Evolutionary conservation across 1,139 yeast genomes (phyloP).

Genomic region (Komagataea norvegica): DNA sequence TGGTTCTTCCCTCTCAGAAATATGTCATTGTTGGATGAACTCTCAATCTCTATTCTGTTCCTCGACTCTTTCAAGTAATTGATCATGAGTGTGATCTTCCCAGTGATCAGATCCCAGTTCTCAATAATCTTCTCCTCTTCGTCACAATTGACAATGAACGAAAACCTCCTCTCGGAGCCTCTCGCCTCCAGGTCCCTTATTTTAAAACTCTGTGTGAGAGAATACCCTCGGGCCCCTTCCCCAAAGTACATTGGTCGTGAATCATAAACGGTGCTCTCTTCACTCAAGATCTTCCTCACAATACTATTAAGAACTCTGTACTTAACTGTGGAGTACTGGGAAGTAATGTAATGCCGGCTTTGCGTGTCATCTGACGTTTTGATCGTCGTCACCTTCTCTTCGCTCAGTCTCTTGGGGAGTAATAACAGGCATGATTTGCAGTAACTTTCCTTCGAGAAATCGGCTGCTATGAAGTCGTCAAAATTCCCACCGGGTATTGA

Average conservation of each 20-base stretch:
- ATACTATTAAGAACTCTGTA: conserved; percentile 35
- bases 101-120: conserved; percentile 54
- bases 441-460: conserved; percentile 39
- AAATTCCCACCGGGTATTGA: conserved; percentile 27
- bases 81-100: conserved; percentile 50
- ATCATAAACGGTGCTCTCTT: conserved; percentile 65
- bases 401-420: conserved; percentile 34
- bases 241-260: conserved; percentile 68
- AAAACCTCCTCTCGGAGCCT: conserved; percentile 73
- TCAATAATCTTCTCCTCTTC: conserved; percentile 47
- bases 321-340: conserved; percentile 57
- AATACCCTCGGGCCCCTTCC: conserved; percentile 63
- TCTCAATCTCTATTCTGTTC: conserved; percentile 29
- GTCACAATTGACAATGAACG: conserved; percentile 59
- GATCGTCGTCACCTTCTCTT: conserved; percentile 13
- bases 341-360: conserved; percentile 34
- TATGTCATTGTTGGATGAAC: conserved; percentile 33
- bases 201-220: conserved; percentile 63
- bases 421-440: conserved; percentile 56
- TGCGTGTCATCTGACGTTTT: conserved; percentile 17
- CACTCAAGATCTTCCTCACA: conserved; percentile 63
- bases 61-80: conserved; percentile 44
- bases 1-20: conserved; percentile 45
- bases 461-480: conserved; percentile 28
- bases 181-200: conserved; percentile 67